Evolutionary conservation across 1,139 yeast genomes (phyloP), one percentile per base, ranked within the genome.

Genomic region (Torulaspora globosa): DNA sequence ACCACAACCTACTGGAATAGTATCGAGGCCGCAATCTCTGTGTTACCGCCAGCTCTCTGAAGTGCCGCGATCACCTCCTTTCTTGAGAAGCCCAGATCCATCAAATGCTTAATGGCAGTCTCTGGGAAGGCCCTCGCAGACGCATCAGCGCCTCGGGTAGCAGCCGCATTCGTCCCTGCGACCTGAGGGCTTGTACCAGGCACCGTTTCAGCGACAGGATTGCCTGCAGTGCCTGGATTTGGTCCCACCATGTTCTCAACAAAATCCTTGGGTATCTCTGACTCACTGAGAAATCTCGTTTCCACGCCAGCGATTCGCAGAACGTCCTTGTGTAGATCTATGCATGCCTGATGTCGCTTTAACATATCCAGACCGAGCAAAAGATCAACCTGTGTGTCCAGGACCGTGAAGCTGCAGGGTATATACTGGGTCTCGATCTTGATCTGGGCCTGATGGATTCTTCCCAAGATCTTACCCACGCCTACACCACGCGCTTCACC

Each of bases 401-500:
- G 67, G 1, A 92, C 92, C 2, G 82, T 79, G 61, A 92, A 86
- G 21, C 92, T 78, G 59, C 96, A 87, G 1, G 96, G 92, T 48
- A 81, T 72, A 55, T 69, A 78, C 14, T 74, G 72, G 32, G 78
- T 70, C 15, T 88, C 96, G 30, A 92, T 80, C 52, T 81, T 81
- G 37, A 92, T 76, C 19, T 95, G 96, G 0, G 89, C 95, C 56
- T 89, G 82, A 63, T 92, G 97, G 40, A 94, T 84, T 49, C 86
- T 76, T 4, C 98, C 99, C 27, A 80, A 66, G 45, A 88, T 86
- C 52, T 78, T 75, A 36, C 86, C 82, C 1, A 82, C 75, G 1
- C 98, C 99, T 5, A 92, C 97, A 29, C 98, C 99, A 52, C 79
- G 71, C 1, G 96, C 97, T 57, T 81, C 80, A 19, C 96, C 96